Evolutionary conservation across 176 grass and related monocot species (phyloP).

Genomic region (Saccharum officinarum): DNA sequence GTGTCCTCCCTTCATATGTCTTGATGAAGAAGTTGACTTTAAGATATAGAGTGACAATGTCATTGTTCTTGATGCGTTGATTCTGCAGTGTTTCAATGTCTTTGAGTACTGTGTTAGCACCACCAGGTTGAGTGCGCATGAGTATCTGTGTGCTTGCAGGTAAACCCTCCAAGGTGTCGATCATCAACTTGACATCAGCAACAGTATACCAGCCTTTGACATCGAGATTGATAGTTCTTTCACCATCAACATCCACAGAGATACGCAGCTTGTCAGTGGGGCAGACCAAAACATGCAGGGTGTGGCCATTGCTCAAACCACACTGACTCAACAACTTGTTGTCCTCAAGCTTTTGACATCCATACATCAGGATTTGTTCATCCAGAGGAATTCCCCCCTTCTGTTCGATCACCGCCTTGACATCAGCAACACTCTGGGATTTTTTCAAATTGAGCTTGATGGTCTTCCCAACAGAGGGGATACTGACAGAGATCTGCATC

Average conservation of each 20-base stretch:
- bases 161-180: conserved; percentile 33
- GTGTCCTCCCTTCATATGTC: conserved; percentile 38
- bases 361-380: conserved; percentile 36
- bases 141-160: conserved; percentile 17
- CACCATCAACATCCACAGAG: conserved; percentile 31
- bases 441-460: conserved; percentile 45
- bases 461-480: conserved; percentile 46
- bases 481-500: conserved; percentile 39
- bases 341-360: conserved; percentile 37
- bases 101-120: neutral
- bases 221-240: conserved; percentile 28
- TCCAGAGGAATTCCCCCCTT: conserved; percentile 30
- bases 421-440: conserved; percentile 36
- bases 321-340: conserved; percentile 29
- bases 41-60: neutral
- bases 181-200: conserved; percentile 53
- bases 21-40: conserved; percentile 26
- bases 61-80: conserved; percentile 15
- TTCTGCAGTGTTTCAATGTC: conserved; percentile 29
- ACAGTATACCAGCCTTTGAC: conserved; percentile 48
- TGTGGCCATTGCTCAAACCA: conserved; percentile 29
- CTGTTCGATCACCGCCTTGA: conserved; percentile 32
- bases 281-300: conserved; percentile 40
- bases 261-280: conserved; percentile 22
- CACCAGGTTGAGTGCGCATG: neutral